Conservation (phyloP, 768 basidiomycete genomes). For the Nidularia sp. region DNA sequence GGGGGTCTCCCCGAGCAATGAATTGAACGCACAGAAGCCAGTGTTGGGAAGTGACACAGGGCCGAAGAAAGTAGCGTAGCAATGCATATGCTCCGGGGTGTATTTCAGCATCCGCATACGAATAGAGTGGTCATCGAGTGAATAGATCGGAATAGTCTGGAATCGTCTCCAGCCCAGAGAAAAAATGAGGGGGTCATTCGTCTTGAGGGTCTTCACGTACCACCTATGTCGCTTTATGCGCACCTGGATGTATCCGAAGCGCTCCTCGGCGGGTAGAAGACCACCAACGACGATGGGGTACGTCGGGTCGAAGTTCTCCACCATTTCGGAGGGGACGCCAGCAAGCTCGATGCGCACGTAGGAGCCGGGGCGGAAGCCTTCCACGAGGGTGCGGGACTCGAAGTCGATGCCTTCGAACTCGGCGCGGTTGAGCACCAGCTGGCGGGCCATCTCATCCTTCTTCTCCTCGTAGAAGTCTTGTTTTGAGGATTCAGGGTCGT, state of each 20-base stretch:
- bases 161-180: slow-evolving; percentile 98
- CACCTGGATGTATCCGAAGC: slow-evolving; percentile 91
- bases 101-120: slow-evolving; percentile 99
- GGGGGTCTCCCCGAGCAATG: slow-evolving; percentile 55
- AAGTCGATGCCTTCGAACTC: slow-evolving; percentile 82
- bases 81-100: slow-evolving; percentile 99
- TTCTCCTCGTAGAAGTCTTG: slow-evolving; percentile 87
- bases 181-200: slow-evolving; percentile 93
- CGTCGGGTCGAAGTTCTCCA: slow-evolving; percentile 88
- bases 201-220: slow-evolving; percentile 89
- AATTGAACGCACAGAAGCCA: slow-evolving; percentile 96
- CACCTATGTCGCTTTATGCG: slow-evolving; percentile 96
- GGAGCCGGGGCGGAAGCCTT: slow-evolving; percentile 85
- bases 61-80: slow-evolving; percentile 96
- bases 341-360: slow-evolving; percentile 91
- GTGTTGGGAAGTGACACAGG: slow-evolving; percentile 91
- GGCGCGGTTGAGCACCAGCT: slow-evolving; percentile 74
- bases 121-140: slow-evolving; percentile 95
- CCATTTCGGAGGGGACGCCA: slow-evolving; percentile 85
- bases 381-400: slow-evolving; percentile 77
- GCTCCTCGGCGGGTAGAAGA: slow-evolving; percentile 83
- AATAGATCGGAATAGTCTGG: slow-evolving; percentile 93
- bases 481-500: slow-evolving; percentile 77
- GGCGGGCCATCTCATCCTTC: slow-evolving; percentile 88
- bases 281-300: slow-evolving; percentile 94